phyloP scores from a whole-genome alignment of 768 basidiomycete species.

The Steccherinum ochraceum region DNA sequence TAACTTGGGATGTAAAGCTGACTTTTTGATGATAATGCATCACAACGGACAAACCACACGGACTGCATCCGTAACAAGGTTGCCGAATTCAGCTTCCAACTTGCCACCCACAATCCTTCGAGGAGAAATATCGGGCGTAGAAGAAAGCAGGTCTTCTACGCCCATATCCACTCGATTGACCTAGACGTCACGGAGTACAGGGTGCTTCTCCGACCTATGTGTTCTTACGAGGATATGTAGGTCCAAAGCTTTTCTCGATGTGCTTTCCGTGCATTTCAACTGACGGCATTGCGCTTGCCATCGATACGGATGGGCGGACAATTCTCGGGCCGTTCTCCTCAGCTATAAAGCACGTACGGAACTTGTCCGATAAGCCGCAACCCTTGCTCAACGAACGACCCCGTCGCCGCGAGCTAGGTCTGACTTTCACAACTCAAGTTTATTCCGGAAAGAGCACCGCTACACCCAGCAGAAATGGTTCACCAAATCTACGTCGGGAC shows the following conservation, averaged over 20 bases:
- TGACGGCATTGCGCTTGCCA: too few relatives aligned
- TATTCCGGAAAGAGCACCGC: neutral
- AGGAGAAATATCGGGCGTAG: neutral
- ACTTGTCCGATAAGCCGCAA: neutral
- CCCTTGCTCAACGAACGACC: neutral
- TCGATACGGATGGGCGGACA: neutral
- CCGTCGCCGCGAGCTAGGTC: neutral
- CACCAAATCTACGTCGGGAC: constrained; percentile 53
- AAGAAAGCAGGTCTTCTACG: neutral
- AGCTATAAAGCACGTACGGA: neutral
- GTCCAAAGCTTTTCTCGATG: neutral
- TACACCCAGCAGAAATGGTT: constrained; percentile 15
- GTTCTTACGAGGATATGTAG: neutral
- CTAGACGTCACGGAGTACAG: neutral
- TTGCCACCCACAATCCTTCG: too few relatives aligned
- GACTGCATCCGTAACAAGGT: too few relatives aligned
- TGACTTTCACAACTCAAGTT: too few relatives aligned
- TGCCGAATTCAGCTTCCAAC: too few relatives aligned
- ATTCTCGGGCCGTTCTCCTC: neutral
- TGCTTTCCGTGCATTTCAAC: neutral
- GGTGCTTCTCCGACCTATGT: neutral
- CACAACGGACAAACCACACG: too few relatives aligned
- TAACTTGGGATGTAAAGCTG: too few relatives aligned
- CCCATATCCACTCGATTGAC: neutral
- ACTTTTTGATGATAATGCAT: too few relatives aligned